Evolutionary conservation across 257 asterid genomes (phyloP), one percentile per base, ranked within the genome.

Genomic region (Solanum sejunctum): DNA sequence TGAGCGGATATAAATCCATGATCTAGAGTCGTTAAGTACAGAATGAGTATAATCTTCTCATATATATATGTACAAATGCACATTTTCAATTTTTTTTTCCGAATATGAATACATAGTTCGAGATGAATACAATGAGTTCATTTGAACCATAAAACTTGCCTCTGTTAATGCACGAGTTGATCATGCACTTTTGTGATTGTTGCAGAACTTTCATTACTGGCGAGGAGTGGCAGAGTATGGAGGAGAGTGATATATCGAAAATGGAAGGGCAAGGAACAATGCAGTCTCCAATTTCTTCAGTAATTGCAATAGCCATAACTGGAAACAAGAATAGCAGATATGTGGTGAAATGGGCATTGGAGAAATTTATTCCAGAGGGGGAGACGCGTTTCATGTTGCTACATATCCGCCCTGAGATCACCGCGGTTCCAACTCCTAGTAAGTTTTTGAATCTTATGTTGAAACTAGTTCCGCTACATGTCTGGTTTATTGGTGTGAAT

Each of bases 351-450:
- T 96, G 98, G 99, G 99, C 99, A 23, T 85, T 96, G 89, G 99
- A 96, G 12, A 96, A 96, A 67, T 93, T 96, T 84, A 91, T 91
- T 39, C 93, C 93, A 17, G 95, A 96, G 86, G 97, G 94, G 78
- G 82, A 82, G 45, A 81, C 86, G 71, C 82, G 75, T 85, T 93
- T 94, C 93, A 93, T 54, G 87, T 81, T 96, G 89, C 89, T 96
- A 8, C 94, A 93, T 39, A 91, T 94, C 49, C 96, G 94, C 52
- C 95, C 98, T 12, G 84, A 86, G 83, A 87, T 91, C 77, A 43
- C 89, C 28, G 80, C 91, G 32, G 92, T 96, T 78, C 98, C 98
- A 69, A 93, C 98, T 51, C 98, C 98, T 8, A 94, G 99, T 96
- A 90, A 91, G 96, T 89, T 83, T 47, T 45, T 43, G 13, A 9